Conservation (phyloP, 192 early-diverging fungal genomes). For the Allomyces macrogynus region DNA sequence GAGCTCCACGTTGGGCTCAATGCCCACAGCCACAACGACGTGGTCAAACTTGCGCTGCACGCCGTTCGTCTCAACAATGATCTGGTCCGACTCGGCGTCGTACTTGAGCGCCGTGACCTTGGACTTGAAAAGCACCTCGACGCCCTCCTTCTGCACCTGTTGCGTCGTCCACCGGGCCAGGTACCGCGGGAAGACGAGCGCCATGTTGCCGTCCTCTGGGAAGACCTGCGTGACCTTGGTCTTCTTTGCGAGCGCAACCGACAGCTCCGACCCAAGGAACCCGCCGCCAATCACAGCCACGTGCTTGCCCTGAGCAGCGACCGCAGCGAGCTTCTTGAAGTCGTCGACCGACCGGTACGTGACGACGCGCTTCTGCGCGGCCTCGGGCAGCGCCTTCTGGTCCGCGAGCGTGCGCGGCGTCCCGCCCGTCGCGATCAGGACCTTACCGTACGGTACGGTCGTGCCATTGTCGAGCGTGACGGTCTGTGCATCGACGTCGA, state of each 20-base stretch:
- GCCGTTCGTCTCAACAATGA: constrained; percentile 19
- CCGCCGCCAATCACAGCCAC: constrained; percentile 41
- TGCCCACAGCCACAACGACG: constrained; percentile 37
- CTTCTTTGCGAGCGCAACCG: constrained; percentile 24
- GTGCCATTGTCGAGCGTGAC: constrained; percentile 26
- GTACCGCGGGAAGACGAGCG: constrained; percentile 33
- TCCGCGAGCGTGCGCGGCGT: constrained; percentile 24
- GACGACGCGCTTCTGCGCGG: constrained; percentile 12
- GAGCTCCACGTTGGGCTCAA: constrained; percentile 33
- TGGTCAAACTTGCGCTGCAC: constrained; percentile 27
- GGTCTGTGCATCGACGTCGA: constrained; percentile 28
- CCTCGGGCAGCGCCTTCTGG: constrained; percentile 7
- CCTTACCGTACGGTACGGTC: constrained; percentile 25
- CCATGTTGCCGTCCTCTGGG: constrained; percentile 41
- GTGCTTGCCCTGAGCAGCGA: constrained; percentile 17
- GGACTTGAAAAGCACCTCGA: constrained; percentile 21
- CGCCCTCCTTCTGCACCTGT: constrained; percentile 25
- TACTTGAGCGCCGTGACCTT: constrained; percentile 14
- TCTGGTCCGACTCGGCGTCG: constrained; percentile 11
- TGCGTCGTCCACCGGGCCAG: constrained; percentile 39
- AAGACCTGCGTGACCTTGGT: constrained; percentile 34
- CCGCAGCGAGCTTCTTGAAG: constrained; percentile 21
- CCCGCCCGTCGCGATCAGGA: constrained; percentile 41
- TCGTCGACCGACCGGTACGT: constrained; percentile 39
- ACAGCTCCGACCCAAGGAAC: constrained; percentile 41